These are phyloP conservation scores for Stemphylium lycopersici DNA, from an alignment of 2,329 filamentous ascomycete genomes.

Conservation along the genomic window DNA sequence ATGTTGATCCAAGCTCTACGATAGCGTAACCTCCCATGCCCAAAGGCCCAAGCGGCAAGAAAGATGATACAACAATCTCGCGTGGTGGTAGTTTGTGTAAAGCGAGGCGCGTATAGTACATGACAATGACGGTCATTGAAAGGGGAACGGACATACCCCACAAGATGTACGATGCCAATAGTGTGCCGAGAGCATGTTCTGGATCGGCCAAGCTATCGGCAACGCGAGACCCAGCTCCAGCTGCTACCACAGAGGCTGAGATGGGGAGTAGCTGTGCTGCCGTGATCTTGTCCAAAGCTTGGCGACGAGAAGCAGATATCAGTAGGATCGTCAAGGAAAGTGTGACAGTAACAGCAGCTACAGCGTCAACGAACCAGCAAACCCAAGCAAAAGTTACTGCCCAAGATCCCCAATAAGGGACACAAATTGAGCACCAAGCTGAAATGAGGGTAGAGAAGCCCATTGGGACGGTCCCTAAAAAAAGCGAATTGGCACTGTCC, in stretches of 20 bases:
- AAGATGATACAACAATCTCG: conserved; percentile 71
- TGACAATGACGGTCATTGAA: conserved; percentile 66
- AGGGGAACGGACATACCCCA: conserved; percentile 70
- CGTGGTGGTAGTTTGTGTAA: conserved; percentile 69
- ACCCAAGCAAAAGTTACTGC: conserved; percentile 56
- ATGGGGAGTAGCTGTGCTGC: conserved; percentile 71
- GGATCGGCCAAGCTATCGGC: conserved; percentile 64
- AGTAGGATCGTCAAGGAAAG: conserved; percentile 59
- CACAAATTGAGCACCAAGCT: conserved; percentile 66
- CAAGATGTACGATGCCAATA: conserved; percentile 70
- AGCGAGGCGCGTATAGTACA: conserved; percentile 73
- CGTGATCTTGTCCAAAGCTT: conserved; percentile 58
- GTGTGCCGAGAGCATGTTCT: conserved; percentile 63
- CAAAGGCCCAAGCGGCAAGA: conserved; percentile 70
- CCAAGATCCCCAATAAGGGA: conserved; percentile 65
- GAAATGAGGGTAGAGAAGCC: conserved; percentile 71
- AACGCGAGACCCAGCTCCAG: conserved; percentile 68
- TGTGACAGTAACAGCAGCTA: conserved; percentile 53
- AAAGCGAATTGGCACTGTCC: conserved; percentile 71
- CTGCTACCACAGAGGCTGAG: conserved; percentile 69
- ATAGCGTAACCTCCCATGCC: conserved; percentile 70
- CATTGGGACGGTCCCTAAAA: conserved; percentile 72
- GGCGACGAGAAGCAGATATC: conserved; percentile 52
- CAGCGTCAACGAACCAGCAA: conserved; percentile 58
- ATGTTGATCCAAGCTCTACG: conserved; percentile 56